These are phyloP conservation scores for Aspergillus carlsbadensis DNA, from an alignment of 495 filamentous ascomycete species.

Conservation along the genomic window DNA sequence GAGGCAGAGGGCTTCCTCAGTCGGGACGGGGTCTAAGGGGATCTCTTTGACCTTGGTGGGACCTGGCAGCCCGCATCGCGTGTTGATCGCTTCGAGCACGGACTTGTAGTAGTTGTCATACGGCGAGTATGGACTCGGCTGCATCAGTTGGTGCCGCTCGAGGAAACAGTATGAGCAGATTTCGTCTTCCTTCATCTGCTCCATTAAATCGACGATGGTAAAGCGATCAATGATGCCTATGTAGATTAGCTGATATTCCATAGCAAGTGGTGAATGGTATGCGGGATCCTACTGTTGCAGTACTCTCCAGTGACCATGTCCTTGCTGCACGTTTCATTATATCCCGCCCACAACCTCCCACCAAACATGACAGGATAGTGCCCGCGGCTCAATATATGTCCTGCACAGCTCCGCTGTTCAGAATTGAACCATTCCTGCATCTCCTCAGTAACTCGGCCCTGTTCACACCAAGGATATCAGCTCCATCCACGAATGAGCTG, in stretches of 20 bases:
- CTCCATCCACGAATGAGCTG: conserved; percentile 7
- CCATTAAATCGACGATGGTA: not conserved
- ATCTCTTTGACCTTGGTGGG: not conserved
- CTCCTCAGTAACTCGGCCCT: not conserved
- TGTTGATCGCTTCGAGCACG: not conserved
- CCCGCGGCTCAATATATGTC: not conserved
- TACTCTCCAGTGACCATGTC: not conserved
- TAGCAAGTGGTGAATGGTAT: too few relatives aligned
- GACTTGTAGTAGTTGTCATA: not conserved
- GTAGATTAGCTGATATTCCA: too few relatives aligned
- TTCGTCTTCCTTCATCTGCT: not conserved
- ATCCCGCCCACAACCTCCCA: not conserved
- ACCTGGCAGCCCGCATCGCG: not conserved
- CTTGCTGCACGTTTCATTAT: not conserved
- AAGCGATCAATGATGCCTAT: too few relatives aligned
- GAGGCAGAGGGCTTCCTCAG: not conserved
- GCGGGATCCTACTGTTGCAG: not conserved
- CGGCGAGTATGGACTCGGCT: not conserved
- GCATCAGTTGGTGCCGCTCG: not conserved
- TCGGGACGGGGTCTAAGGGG: not conserved
- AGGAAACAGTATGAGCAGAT: not conserved
- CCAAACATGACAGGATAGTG: not conserved
- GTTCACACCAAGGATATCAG: conserved; percentile 13
- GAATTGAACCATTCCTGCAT: conserved; percentile 15
- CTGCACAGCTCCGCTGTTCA: conserved; percentile 50